Conservation (phyloP, 2,329 filamentous ascomycete genomes). For the Exutisphaerella laricina region DNA sequence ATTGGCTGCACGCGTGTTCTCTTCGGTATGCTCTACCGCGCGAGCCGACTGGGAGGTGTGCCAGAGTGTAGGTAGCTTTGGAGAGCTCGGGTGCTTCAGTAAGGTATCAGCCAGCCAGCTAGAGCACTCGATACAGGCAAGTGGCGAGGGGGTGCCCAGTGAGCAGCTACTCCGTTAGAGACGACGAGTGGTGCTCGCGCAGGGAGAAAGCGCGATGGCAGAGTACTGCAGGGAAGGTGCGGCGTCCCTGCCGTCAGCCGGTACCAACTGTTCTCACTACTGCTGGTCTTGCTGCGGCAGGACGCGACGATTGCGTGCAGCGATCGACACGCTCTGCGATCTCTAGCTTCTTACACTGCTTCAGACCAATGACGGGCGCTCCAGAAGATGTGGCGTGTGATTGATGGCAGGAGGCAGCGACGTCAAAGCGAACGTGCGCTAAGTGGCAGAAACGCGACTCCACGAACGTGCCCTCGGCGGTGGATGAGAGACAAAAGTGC, state of each 20-base stretch:
- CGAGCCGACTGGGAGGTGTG: slow-evolving; percentile 19
- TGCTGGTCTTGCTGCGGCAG: slow-evolving; percentile 5
- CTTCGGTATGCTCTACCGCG: slow-evolving; percentile 14
- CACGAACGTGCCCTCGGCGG: slow-evolving; percentile 3
- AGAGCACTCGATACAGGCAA: slow-evolving; percentile 1
- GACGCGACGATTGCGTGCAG: slow-evolving; percentile 16
- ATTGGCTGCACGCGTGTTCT: slow-evolving; percentile 20
- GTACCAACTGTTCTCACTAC: slow-evolving; percentile 6
- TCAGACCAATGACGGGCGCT: slow-evolving; percentile 12
- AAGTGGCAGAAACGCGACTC: slow-evolving; percentile 4
- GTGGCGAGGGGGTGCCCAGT: slow-evolving; percentile 1
- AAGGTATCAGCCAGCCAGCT: background rate
- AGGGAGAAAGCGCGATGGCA: background rate
- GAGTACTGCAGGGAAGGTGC: background rate
- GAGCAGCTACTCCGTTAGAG: slow-evolving; percentile 1
- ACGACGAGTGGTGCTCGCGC: background rate
- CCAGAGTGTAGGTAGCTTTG: background rate
- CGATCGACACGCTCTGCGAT: slow-evolving; percentile 11
- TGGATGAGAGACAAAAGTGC: slow-evolving; percentile 12
- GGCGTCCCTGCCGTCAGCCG: background rate
- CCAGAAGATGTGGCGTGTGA: slow-evolving; percentile 16
- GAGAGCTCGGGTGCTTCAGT: too few species aligned
- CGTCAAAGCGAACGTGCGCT: slow-evolving; percentile 11
- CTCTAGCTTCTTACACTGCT: background rate
- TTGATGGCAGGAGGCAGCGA: too few species aligned